Conservation (phyloP, 2,329 filamentous ascomycete genomes). For the Amylocarpus encephaloides region DNA sequence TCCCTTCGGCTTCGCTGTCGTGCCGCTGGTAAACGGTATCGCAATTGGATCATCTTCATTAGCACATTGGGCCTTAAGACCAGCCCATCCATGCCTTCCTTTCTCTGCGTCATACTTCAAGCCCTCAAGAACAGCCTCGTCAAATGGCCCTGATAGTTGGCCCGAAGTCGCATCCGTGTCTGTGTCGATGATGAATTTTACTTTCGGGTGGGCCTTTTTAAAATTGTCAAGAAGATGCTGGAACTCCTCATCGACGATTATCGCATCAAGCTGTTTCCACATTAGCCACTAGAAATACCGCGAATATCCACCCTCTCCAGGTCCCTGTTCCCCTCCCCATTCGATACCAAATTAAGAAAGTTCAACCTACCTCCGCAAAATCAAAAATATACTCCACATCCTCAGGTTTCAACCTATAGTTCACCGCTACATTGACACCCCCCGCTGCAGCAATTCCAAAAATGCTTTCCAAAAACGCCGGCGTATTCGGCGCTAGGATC, state of each 20-base stretch:
- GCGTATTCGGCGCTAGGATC: conserved; percentile 85
- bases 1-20: conserved; percentile 85
- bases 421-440: conserved; percentile 67
- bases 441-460: conserved; percentile 82
- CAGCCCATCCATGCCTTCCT: conserved; percentile 68
- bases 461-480: conserved; percentile 84
- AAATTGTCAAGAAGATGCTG: conserved; percentile 62
- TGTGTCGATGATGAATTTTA: conserved; percentile 70
- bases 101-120: conserved; percentile 61
- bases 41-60: conserved; percentile 79
- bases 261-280: conserved; percentile 55
- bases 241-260: conserved; percentile 84
- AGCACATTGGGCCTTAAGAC: conserved; percentile 57
- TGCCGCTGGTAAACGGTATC: conserved; percentile 90
- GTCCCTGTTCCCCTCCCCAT: no score
- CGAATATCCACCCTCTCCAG: not conserved
- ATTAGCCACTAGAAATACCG: not conserved
- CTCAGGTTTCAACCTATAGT: conserved; percentile 70
- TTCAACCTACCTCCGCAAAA: conserved; percentile 54
- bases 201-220: conserved; percentile 49
- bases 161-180: conserved; percentile 76
- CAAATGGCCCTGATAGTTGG: conserved; percentile 70
- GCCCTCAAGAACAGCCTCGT: conserved; percentile 77
- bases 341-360: not conserved
- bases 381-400: conserved; percentile 89